These are phyloP conservation scores for Talaromyces adpressus DNA, from an alignment of 495 filamentous ascomycete species.

Conservation along the genomic window DNA sequence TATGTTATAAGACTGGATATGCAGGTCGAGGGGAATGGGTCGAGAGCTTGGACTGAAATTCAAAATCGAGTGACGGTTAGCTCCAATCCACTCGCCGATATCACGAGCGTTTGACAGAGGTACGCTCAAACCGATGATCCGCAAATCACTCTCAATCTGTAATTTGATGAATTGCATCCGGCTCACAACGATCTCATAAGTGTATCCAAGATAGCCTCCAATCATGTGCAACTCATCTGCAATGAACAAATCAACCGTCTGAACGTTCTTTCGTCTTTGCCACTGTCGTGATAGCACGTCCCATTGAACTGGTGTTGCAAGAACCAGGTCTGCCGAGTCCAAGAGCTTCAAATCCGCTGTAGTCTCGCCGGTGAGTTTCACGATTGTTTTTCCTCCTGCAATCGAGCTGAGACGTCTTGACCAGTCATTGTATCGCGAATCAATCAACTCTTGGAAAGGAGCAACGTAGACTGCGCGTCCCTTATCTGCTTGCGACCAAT, in stretches of 20 bases:
- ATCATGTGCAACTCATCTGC: constrained; percentile 95
- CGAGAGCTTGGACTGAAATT: constrained; percentile 95
- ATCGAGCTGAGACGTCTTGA: constrained; percentile 63
- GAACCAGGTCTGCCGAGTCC: constrained; percentile 80
- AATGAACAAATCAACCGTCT: constrained; percentile 85
- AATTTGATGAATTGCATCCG: constrained; percentile 95
- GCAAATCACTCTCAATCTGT: constrained; percentile 76
- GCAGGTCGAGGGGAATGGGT: constrained; percentile 81
- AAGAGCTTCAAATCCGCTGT: constrained; percentile 86
- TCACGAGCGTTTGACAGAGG: constrained; percentile 87
- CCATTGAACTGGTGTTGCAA: constrained; percentile 92
- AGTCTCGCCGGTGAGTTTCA: constrained; percentile 91
- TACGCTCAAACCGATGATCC: constrained; percentile 86
- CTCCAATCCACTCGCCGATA: constrained; percentile 97
- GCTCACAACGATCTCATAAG: constrained; percentile 93
- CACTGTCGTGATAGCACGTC: constrained; percentile 92
- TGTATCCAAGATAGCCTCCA: constrained; percentile 81
- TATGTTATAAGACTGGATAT: constrained; percentile 92
- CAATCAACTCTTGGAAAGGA: constrained; percentile 91
- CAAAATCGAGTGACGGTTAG: constrained; percentile 96
- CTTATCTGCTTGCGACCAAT: constrained; percentile 65
- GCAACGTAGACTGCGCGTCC: constrained; percentile 91
- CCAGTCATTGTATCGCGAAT: constrained; percentile 76
- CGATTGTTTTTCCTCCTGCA: constrained; percentile 80
- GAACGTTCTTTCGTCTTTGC: constrained; percentile 92